Evolutionary conservation across 176 grass and related monocot genomes (phyloP).

Genomic region (Aegilops longissima): DNA sequence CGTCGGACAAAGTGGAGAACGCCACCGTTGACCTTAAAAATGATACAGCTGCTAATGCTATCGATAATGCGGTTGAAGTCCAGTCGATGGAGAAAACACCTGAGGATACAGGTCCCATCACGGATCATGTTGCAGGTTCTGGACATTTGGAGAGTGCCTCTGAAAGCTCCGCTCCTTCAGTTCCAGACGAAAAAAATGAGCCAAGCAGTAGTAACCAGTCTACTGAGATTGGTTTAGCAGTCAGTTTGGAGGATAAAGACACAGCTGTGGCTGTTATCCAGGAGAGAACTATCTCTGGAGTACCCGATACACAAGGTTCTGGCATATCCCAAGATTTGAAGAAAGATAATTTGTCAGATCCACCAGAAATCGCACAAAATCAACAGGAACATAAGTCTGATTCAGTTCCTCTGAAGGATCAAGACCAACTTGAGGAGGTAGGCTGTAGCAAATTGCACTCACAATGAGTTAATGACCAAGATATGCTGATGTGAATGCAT

Average conservation of each 20-base stretch:
- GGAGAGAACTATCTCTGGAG: slow-evolving; percentile 59
- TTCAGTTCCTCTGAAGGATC: slow-evolving; percentile 61
- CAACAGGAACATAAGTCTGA: slow-evolving; percentile 62
- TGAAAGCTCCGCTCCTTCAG: slow-evolving; percentile 37
- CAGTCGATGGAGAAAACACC: slow-evolving; percentile 31
- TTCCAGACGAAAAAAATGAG: slow-evolving; percentile 37
- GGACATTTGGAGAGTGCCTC: slow-evolving; percentile 27
- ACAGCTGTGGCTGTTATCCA: slow-evolving; percentile 35
- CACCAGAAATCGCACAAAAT: slow-evolving; percentile 39
- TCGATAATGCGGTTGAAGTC: slow-evolving; percentile 35
- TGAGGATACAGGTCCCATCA: slow-evolving; percentile 38
- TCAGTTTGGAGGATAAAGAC: slow-evolving; percentile 50
- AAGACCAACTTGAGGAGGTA: slow-evolving; percentile 98
- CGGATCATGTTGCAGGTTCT: slow-evolving; percentile 33
- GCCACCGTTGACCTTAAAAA: slow-evolving; percentile 30
- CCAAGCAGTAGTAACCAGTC: slow-evolving; percentile 32
- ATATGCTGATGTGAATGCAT: slow-evolving; percentile 24
- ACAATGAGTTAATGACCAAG: background rate
- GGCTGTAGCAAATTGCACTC: background rate
- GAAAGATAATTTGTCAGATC: slow-evolving; percentile 55
- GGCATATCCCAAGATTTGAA: slow-evolving; percentile 47
- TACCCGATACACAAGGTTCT: slow-evolving; percentile 30
- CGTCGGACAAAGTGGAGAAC: slow-evolving; percentile 33
- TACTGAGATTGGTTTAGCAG: slow-evolving; percentile 41
- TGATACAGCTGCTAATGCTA: slow-evolving; percentile 28